Evolutionary conservation across 345 rosid species (phyloP), one percentile per base, ranked within the genome.

Genomic region (Arabis alpina): DNA sequence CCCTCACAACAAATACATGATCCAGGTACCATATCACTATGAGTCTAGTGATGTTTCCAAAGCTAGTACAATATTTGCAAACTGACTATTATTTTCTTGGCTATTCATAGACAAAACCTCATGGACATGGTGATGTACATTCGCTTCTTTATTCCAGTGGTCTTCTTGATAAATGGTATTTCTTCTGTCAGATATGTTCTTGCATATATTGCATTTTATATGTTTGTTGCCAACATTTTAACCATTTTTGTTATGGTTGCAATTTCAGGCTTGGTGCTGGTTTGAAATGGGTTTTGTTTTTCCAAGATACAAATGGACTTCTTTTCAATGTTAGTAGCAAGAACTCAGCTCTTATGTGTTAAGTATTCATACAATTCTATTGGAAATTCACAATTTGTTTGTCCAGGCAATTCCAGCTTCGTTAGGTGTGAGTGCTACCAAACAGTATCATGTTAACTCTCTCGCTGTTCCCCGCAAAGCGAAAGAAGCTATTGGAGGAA

Each of bases 241-340:
- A 42, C 24, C 13, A 48, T 39, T 55, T 24, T 34, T 32, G 13
- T 49, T 39, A 56, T 36, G 27, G 47, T 68, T 68, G 65, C 50
- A 43, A 71, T 72, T 70, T 51, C 81, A 94, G 99, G 99, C 83
- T 47, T 47, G 84, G 79, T 70, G 80, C 87, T 75, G 97, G 95
- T 68, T 49, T 79, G 66, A 89, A 81, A 68, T 94, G 99, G 99
- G 90, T 91, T 69, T 74, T 91, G 66, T 94, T 94, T 85, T 89
- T 94, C 88, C 99, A 94, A 81, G 97, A 94, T 63, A 94, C 97
- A 61, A 94, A 91, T 82, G 99, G 97, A 77, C 97, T 94, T 70
- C 84, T 94, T 27, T 94, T 94, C 80, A 94, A 94, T 93, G 98
- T 91, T 56, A 73, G 70, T 71, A 69, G 43, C 55, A 45, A 9